Conservation (phyloP, 331 rosid genomes). For the Prunus yedoensis region DNA sequence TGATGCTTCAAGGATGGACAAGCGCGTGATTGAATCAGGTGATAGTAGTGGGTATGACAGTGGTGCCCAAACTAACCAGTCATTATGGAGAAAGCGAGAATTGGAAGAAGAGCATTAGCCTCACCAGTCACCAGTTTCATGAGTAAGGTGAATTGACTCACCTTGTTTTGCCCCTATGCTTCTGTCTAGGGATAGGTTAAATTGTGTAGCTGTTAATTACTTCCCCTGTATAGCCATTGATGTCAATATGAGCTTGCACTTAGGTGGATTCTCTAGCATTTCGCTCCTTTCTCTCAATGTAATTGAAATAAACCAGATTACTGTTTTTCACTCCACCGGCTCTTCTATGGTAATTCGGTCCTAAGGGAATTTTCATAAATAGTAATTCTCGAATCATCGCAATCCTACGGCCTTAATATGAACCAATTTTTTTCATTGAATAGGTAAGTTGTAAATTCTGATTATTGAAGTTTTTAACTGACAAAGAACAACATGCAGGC, state of each 20-base stretch:
- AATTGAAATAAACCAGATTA: not conserved
- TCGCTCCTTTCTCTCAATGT: slow-evolving; percentile 13
- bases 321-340: slow-evolving; percentile 3
- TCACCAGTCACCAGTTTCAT: slow-evolving; percentile 6
- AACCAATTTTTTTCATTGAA: not conserved
- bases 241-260: slow-evolving; percentile 15
- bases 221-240: slow-evolving; percentile 31
- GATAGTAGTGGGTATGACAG: slow-evolving; percentile 66
- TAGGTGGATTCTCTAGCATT: slow-evolving; percentile 19
- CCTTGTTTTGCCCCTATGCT: slow-evolving; percentile 16
- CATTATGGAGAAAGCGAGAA: slow-evolving; percentile 42
- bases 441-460: not conserved
- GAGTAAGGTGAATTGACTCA: slow-evolving; percentile 20
- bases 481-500: not conserved
- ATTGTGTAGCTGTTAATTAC: slow-evolving; percentile 9
- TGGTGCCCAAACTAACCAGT: slow-evolving; percentile 34
- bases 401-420: not conserved
- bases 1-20: slow-evolving; percentile 37
- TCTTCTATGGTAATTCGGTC: not conserved
- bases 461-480: not conserved
- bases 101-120: slow-evolving; percentile 37
- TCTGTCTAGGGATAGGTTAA: slow-evolving; percentile 11
- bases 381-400: not conserved
- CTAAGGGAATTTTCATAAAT: not conserved
- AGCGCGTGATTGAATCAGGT: slow-evolving; percentile 54